phyloP scores from a whole-genome alignment of 164 flowering plant genomes.

The Aristolochia californica region DNA sequence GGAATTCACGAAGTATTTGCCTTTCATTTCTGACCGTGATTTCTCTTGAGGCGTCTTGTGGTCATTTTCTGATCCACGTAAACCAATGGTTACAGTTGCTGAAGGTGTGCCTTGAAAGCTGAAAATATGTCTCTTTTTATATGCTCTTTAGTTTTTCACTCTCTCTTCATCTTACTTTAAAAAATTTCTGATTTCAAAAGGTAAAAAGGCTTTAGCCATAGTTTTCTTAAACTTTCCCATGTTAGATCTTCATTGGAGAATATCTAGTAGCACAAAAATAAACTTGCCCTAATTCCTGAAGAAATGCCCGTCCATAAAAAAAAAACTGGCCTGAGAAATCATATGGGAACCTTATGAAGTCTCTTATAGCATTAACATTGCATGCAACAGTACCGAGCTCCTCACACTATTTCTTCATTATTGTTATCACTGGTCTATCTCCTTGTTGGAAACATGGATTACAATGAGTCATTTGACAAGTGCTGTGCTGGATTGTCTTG shows the following conservation, averaged over 20 bases:
- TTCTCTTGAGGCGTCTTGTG: not conserved
- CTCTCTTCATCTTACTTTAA: too few species aligned
- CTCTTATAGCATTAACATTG: too few species aligned
- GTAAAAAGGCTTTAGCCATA: not conserved
- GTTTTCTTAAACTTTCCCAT: not conserved
- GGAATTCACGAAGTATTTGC: too few species aligned
- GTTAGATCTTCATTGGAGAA: too few species aligned
- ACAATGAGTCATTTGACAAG: not conserved
- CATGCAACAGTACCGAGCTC: too few species aligned
- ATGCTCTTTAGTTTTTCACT: not conserved
- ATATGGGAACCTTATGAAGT: too few species aligned
- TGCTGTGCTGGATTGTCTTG: slow-evolving; percentile 2
- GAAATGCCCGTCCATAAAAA: too few species aligned
- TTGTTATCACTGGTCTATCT: not conserved
- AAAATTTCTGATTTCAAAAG: not conserved
- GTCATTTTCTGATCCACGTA: not conserved
- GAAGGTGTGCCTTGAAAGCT: not conserved
- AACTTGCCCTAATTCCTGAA: too few species aligned
- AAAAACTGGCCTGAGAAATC: too few species aligned
- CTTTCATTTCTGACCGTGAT: too few species aligned
- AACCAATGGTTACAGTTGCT: slow-evolving; percentile 1
- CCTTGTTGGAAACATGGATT: not conserved
- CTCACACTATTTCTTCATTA: too few species aligned
- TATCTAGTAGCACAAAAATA: too few species aligned
- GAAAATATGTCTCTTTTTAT: not conserved